Evolutionary conservation across 768 basidiomycete species (phyloP).

Genomic region (Lentinus brumalis): DNA sequence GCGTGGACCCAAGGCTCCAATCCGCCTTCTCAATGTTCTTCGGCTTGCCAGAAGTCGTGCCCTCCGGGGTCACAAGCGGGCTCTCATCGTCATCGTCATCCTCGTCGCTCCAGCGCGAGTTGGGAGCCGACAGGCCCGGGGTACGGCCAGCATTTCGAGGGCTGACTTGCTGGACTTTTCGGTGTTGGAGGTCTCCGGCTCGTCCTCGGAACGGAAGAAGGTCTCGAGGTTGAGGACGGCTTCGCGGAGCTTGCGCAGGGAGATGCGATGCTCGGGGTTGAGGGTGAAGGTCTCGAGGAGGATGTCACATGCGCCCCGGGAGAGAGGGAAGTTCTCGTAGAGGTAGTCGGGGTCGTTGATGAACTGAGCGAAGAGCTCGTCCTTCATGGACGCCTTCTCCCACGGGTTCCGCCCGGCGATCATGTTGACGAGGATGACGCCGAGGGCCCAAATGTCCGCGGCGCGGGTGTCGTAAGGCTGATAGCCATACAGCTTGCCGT

Average conservation of each 20-base stretch:
- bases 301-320: slow-evolving; percentile 59
- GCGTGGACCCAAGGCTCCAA: neutral
- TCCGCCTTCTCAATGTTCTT: neutral
- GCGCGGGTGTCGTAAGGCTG: slow-evolving; percentile 30
- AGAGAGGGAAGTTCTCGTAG: slow-evolving; percentile 70
- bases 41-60: neutral
- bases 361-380: slow-evolving; percentile 12
- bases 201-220: slow-evolving; percentile 31
- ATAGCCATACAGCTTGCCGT: neutral
- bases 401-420: slow-evolving; percentile 51
- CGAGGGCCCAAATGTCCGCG: slow-evolving; percentile 32
- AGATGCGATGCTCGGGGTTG: slow-evolving; percentile 20
- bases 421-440: slow-evolving; percentile 52
- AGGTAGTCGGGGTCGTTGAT: slow-evolving; percentile 35
- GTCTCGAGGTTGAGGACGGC: slow-evolving; percentile 22
- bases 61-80: neutral
- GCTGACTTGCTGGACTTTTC: neutral
- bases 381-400: slow-evolving; percentile 38
- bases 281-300: slow-evolving; percentile 50
- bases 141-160: neutral
- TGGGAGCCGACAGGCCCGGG: neutral
- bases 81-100: neutral
- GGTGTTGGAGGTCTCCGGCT: neutral
- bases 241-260: slow-evolving; percentile 20
- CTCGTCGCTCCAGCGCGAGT: neutral